A percentile compares a stretch with the other conserved stretches of the same genome.
Conservation (phyloP, 1,284 basidiomycete genomes). For the Trametes pubescens region DNA sequence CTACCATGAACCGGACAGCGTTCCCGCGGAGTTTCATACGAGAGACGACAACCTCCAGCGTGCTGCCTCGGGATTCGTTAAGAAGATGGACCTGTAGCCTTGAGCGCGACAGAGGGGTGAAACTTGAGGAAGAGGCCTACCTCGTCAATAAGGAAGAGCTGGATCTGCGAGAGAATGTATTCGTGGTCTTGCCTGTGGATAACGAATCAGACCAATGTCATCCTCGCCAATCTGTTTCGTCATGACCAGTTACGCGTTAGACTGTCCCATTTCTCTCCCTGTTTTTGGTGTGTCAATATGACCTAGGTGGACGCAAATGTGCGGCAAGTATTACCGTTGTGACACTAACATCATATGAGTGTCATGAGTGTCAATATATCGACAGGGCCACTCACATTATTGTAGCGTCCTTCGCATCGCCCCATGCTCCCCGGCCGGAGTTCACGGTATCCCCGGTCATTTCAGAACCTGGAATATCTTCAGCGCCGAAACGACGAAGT, state of each 20-base stretch:
- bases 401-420: slow-evolving; percentile 74
- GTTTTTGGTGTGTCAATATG: slow-evolving; percentile 7
- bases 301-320: neutral
- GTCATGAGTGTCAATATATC: neutral
- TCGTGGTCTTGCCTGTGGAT: slow-evolving; percentile 66
- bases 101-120: neutral
- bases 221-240: too few species aligned
- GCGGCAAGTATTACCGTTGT: slow-evolving; percentile 66
- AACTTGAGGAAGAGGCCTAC: slow-evolving; percentile 49
- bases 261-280: slow-evolving; percentile 97
- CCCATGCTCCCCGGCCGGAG: slow-evolving; percentile 68
- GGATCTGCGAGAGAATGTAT: slow-evolving; percentile 71
- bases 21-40: slow-evolving; percentile 87
- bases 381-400: slow-evolving; percentile 66
- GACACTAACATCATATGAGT: slow-evolving; percentile 54
- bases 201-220: slow-evolving; percentile 21
- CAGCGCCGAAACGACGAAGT: neutral
- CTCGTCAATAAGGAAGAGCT: slow-evolving; percentile 91
- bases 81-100: slow-evolving; percentile 85
- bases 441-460: slow-evolving; percentile 90
- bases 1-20: slow-evolving; percentile 82
- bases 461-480: slow-evolving; percentile 72
- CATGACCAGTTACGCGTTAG: slow-evolving; percentile 83
- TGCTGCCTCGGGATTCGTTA: slow-evolving; percentile 88
- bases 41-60: slow-evolving; percentile 91